Base-by-base conservation (phyloP, 2,329 filamentous ascomycete genomes). In the Exophiala aquamarina region DNA sequence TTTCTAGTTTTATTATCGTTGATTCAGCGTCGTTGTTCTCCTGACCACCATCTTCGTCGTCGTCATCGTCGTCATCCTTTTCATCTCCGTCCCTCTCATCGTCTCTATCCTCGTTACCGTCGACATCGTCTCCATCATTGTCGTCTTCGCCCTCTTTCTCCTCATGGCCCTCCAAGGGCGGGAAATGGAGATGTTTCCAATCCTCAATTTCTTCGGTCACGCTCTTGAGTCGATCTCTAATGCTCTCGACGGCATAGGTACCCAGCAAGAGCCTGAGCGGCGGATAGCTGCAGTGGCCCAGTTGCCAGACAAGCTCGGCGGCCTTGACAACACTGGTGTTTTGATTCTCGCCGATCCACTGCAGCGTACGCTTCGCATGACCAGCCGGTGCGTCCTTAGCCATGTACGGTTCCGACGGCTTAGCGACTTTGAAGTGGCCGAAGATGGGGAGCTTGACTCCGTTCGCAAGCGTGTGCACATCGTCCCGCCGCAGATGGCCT, bases 131-230 rank as follows among this genome's bases (percentile, higher is more conserved):
- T 3, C 47, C 52, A 8, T 54, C 53, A 5, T 41, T 44, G 5
- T 58, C 52, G 2, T 52, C 55, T 6, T 54, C 58, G 15, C 44
- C 51, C 8, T 47, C 43, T 13, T 49, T 48, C 41, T 48, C 50
- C 19, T 55, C 53, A 17, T 46, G 47, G n/a, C 56, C 55, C 21
- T 72, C 70, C 18, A 63, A 55, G 11, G 65, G 55, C 7, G 75
- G 74, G 54, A 89, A 91, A 64, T 88, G 88, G 21, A 94, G 72
- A 63, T 92, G 85, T 61, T 91, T 93, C 89, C 89, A 95, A 63
- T 94, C 89, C 69, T 94, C 89, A 57, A 94, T 80, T 72, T 98
- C 93, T 68, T 97, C 93, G 10, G 91, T 96, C 32, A 97, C 89
- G 52, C 87, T 92, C 56, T 89, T 81, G 62, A 97, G 70, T 15